Base-by-base conservation (phyloP, 176 grass and related monocot species). In the Phragmites australis region DNA sequence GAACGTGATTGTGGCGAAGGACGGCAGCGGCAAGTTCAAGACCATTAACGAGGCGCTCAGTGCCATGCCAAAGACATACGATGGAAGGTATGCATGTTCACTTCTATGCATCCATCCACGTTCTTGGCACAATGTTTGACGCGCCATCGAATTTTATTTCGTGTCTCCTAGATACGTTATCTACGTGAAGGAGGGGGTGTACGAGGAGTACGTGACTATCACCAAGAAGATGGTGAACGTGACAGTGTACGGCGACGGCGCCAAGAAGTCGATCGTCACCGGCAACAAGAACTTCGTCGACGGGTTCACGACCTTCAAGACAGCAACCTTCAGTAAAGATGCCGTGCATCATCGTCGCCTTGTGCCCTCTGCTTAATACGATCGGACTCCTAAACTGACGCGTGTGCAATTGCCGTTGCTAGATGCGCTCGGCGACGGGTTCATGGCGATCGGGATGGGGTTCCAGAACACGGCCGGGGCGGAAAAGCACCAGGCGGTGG, bases 381-480 rank as follows among this genome's bases (percentile, higher is more conserved):
- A 19, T 60, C 40, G 46, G 15, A 11, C 14, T n/a, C n/a, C n/a
- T 8, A 0, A 25, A 18, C 19, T 30, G 40, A 59, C 40, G 11
- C 8, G 16, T 6, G 8, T 30, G 44, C 19, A 7, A 30, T 42
- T 21, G 15, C 26, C 22, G 53, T 34, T 47, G 19, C 4, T 58
- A 97, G 91, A 85, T 6, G 90, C 83, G 22, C 78, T 79, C 21
- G 94, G 90, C 6, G 89, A 94, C 58, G 87, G 88, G 19, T 97
- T 97, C 88, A 85, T 94, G 89, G 90, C 87, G 23, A 90, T 94
- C 29, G 90, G 85, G 67, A 81, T 97, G 68, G 89, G 83, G 5
- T 97, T 97, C 88, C 83, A 87, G 61, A 97, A 97, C 95, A 97
- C 92, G 29, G 92, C 95, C 0, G 95, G 92, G 3, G 46, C 95